Evolutionary conservation across 1,284 basidiomycete genomes (phyloP).

Genomic region (Earliella scabrosa): DNA sequence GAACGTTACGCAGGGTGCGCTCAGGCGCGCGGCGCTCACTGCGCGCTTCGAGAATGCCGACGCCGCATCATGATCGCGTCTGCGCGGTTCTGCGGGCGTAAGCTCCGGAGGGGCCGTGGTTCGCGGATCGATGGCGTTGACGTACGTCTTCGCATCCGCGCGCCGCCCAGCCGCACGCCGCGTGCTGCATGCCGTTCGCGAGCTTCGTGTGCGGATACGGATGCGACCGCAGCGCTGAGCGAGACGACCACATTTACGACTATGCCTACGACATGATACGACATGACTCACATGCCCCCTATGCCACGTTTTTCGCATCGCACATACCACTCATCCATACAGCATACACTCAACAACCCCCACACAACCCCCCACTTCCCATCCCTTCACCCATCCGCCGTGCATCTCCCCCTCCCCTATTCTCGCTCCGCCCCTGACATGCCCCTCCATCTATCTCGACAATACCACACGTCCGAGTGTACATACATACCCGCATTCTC

Average conservation of each 20-base stretch:
- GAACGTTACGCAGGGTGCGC: slow-evolving; percentile 37
- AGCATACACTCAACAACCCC: background rate
- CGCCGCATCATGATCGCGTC: background rate
- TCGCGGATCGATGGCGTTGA: too few species aligned
- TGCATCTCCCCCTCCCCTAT: background rate
- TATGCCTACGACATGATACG: slow-evolving; percentile 21
- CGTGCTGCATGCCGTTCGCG: background rate
- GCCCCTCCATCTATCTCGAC: background rate
- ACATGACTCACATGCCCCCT: slow-evolving; percentile 8
- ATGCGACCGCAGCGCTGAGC: background rate
- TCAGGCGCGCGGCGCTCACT: slow-evolving; percentile 29
- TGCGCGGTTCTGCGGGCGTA: too few species aligned
- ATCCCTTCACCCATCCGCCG: background rate
- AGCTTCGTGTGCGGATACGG: slow-evolving; percentile 8
- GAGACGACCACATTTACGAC: slow-evolving; percentile 2
- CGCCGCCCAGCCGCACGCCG: too few species aligned
- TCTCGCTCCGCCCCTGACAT: background rate
- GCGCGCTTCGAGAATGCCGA: background rate
- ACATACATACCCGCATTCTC: background rate
- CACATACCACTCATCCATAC: background rate
- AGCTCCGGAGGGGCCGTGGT: too few species aligned
- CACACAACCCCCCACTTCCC: background rate
- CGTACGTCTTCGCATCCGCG: too few species aligned
- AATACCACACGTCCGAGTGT: background rate
- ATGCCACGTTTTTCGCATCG: background rate